Base-by-base conservation (phyloP, 2,329 filamentous ascomycete genomes). In the Monosporascus cannonballus region DNA sequence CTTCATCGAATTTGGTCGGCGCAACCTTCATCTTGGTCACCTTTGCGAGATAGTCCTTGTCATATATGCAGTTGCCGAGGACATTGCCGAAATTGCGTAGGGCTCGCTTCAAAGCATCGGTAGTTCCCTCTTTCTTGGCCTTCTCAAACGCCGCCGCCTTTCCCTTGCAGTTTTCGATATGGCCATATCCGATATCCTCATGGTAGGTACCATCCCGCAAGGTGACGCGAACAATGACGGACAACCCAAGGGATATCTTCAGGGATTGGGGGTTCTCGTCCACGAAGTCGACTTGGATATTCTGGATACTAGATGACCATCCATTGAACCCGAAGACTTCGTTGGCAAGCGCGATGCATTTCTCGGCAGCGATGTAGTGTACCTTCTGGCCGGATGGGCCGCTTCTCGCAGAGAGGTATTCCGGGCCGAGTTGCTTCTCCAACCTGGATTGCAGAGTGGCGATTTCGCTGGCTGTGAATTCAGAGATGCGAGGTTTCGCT, bases 91-190 rank as follows among this genome's bases (percentile, higher is more conserved):
- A 99, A 58, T 85, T 96, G 54, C 93, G 81, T 64, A 99, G 68
- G 1, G 94, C 84, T 59, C 94, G 81, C 72, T 99, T 99, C 66
- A 99, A 68, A 1, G 85, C 94, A 72, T 99, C 94, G 9, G 95
- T 97, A 3, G 91, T 95, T 7, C 90, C 95, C 74, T 97, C 92
- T 69, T 99, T 99, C 76, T 97, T 99, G 1, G 94, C 92, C 72
- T 99, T 99, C 69, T 99, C 94, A 64, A 97, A 99, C 0, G 93
- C 94, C 49, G 89, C 87, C 3, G 92, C 93, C 73, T 99, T 99
- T 52, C 90, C 89, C 71, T 93, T 95, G 69, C 87, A 90, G 65
- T 99, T 99, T 70, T 97, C 93, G 61, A 96, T 96, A 60, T 94
- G 89, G 7, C 94, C 94, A 65, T 99, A 99, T 27, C 94, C 94